Percentiles rank a stretch among this genome's conserved stretches.
Evolutionary conservation across 2,329 filamentous ascomycete species (phyloP).

Genomic region (Fusarium austroafricanum): DNA sequence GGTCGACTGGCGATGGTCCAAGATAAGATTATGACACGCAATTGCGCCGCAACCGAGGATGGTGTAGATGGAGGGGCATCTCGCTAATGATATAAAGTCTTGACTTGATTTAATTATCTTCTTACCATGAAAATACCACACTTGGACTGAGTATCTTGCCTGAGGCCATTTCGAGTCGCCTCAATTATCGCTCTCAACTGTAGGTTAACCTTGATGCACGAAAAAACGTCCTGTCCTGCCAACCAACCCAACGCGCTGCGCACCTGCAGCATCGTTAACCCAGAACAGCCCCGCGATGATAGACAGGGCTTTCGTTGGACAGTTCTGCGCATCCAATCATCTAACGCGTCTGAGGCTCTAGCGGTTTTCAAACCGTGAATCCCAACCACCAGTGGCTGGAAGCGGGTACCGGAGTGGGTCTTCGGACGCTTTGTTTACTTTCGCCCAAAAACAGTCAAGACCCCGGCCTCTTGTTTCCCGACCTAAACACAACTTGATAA

Average conservation of each 20-base stretch:
- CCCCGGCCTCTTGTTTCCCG: slow-evolving; percentile 28
- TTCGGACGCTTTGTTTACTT: slow-evolving; percentile 51
- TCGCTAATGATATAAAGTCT: not conserved
- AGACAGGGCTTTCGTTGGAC: slow-evolving; percentile 10
- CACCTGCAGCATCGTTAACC: slow-evolving; percentile 5
- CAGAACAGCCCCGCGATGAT: slow-evolving; percentile 19
- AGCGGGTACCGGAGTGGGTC: slow-evolving; percentile 24
- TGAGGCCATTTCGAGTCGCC: not conserved
- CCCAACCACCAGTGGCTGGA: slow-evolving; percentile 17
- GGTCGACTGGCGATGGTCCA: not conserved
- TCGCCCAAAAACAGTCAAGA: slow-evolving; percentile 48
- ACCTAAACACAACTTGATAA: slow-evolving; percentile 41
- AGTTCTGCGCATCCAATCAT: slow-evolving; percentile 7
- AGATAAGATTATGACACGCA: not conserved
- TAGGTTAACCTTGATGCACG: slow-evolving; percentile 12
- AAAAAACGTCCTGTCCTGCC: not conserved
- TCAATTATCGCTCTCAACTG: not conserved
- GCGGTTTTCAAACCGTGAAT: slow-evolving; percentile 6
- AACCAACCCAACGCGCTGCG: slow-evolving; percentile 7
- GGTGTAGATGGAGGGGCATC: not conserved
- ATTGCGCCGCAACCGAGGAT: not conserved
- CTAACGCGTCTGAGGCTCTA: not conserved
- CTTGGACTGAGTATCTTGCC: too few species aligned
- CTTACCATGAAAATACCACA: too few species aligned
- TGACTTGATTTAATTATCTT: not conserved